phyloP scores from a whole-genome alignment of 106 monocot genomes.

The Posidonia australis region DNA sequence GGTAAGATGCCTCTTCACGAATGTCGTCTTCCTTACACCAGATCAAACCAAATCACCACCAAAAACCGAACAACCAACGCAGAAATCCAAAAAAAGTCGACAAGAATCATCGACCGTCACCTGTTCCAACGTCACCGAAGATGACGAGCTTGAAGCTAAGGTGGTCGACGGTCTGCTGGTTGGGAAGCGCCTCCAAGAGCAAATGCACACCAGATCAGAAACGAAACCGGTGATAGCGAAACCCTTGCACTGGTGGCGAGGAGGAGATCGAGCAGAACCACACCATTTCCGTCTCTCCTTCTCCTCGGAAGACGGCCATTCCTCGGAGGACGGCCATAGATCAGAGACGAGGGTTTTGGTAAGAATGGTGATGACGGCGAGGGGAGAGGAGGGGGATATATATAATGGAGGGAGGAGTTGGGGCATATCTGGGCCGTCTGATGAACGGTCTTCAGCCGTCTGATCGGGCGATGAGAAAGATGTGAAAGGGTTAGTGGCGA shows the following conservation, averaged over 20 bases:
- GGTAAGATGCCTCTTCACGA: conserved; percentile 39
- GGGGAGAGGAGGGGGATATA: no score
- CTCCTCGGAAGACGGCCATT: not conserved
- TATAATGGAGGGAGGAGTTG: no score
- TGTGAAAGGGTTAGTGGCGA: no score
- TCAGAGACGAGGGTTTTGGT: no score
- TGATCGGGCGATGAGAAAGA: no score
- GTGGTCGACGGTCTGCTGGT: conserved; percentile 27
- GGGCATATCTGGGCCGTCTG: no score
- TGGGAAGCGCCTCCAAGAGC: conserved; percentile 24
- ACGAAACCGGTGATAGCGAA: no score
- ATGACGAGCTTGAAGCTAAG: conserved; percentile 36
- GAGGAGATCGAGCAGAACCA: not conserved
- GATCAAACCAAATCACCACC: not conserved
- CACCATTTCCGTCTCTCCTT: not conserved
- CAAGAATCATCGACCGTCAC: not conserved
- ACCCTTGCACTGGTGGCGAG: not conserved
- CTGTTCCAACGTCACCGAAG: conserved; percentile 32
- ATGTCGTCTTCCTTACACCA: conserved; percentile 30
- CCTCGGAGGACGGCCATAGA: no score
- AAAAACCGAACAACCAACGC: not conserved
- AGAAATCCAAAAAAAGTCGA: not conserved
- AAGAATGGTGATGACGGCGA: no score
- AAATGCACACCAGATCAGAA: not conserved
- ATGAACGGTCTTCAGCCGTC: no score